Base-by-base conservation (phyloP, 169 alveolate species). In the Plasmodium gonderi region DNA sequence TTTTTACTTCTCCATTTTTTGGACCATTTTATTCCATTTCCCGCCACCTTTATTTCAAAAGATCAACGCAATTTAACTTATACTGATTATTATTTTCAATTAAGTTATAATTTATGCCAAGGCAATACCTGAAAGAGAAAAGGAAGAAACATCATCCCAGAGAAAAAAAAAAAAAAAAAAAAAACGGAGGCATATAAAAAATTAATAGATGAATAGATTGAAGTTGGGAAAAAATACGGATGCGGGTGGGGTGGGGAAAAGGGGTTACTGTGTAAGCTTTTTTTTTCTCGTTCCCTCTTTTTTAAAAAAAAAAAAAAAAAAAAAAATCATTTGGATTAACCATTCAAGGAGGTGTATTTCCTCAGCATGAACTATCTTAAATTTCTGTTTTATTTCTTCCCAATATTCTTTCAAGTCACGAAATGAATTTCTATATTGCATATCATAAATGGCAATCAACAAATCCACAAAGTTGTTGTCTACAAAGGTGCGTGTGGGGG, bases 11-110 rank as follows among this genome's bases (percentile, higher is more conserved):
- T 79, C 31, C 90, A 6, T 40, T 65, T 67, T 45, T 82, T 45
- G n/a, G 17, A 31, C 11, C 26, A 60, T 33, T 72, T 49, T 69
- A 42, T 83, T 49, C 36, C 14, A 23, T 68, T 69, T 69, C 20
- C 6, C 11, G 11, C 33, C 1, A 12, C 29, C 64, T 23, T 64
- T 85, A 85, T 42, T 85, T 85, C 45, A 85, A 85, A 75, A 85
- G 92, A 54, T 85, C 92, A 26, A 85, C 92, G 78, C 92, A 85
- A 20, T 85, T 72, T 85, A 85, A 85, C 92, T 85, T 85, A 40
- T 36, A 85, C 23, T 69, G 92, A 85, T 74, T 85, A 64, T 74
- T 75, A 29, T 85, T 85, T 75, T 85, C 69, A 74, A 85, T 85
- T 74, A 85, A 49, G 60, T 85, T 85, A 74, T 72, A 85, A 54